A percentile compares a stretch with the other conserved stretches of the same genome.
Conservation (phyloP, 768 basidiomycete genomes). For the Tricholoma hemisulphureum region DNA sequence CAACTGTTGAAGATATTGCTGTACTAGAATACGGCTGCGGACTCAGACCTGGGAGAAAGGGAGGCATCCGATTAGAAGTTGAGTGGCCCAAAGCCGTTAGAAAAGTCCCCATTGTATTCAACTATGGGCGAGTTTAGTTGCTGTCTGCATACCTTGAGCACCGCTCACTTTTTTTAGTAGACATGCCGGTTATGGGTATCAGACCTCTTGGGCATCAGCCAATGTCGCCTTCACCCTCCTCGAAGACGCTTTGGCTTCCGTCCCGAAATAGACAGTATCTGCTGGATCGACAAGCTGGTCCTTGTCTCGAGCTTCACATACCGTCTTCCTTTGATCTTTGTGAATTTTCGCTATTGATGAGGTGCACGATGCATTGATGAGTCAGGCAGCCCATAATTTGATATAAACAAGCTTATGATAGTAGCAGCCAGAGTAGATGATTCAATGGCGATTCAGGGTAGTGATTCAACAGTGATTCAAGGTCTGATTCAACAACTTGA, state of each 20-base stretch:
- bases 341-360: too few species aligned
- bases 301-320: too few species aligned
- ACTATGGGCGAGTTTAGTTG: constrained; percentile 56
- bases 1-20: constrained; percentile 49
- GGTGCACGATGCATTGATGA: too few species aligned
- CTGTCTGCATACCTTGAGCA: not conserved
- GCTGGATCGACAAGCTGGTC: too few species aligned
- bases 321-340: too few species aligned
- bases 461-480: not conserved
- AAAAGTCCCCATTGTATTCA: constrained; percentile 51
- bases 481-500: not conserved
- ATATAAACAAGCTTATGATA: too few species aligned
- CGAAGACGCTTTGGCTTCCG: constrained; percentile 27
- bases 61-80: constrained; percentile 62
- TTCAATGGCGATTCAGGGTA: not conserved
- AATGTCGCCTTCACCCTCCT: constrained; percentile 48
- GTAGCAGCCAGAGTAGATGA: too few species aligned
- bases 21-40: constrained; percentile 57
- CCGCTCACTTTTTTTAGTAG: constrained; percentile 27
- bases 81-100: constrained; percentile 35
- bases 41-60: constrained; percentile 63
- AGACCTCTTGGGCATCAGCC: constrained; percentile 68
- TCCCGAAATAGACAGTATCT: not conserved
- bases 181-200: constrained; percentile 66
- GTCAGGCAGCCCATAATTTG: too few species aligned